Base-by-base conservation (phyloP, 1,284 basidiomycete species). In the Apiotrichum mycotoxinovorans region DNA sequence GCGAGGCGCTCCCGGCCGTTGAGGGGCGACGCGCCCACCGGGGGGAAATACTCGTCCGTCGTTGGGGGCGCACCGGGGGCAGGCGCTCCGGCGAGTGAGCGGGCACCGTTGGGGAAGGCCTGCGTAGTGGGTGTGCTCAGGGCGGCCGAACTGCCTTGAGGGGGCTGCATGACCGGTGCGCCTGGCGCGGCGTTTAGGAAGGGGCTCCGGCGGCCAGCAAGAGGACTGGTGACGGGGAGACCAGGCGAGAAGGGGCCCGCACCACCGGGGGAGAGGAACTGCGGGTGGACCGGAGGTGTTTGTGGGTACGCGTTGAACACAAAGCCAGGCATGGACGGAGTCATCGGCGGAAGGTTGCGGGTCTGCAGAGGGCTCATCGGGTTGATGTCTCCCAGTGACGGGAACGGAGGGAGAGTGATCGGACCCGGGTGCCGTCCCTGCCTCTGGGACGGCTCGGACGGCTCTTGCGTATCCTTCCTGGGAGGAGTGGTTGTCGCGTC, bases 301-400 rank as follows among this genome's bases (percentile, higher is more conserved):
- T 73, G 70, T 2, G 77, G 76, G 46, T 72, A 74, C 9, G 71
- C 71, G 49, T 75, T 72, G 64, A 79, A 77, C 7, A 75, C 72
- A 56, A 77, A 79, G 14, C 76, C 73, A 4, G 77, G 77, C 77
- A 79, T 79, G 4, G 70, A 73, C 9, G 77, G 77, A 4, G 77
- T 79, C 76, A 79, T 77, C 7, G 76, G 72, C 12, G 77, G 74
- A 27, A 79, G 62, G 20, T 67, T 69, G 17, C 76, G 58, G 0
- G 64, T 69, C 33, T 72, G 72, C n/a, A 75, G 50, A 0, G 75
- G 75, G 12, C 67, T 72, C 7, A 74, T 56, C 1, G 71, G 68
- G 54, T 72, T 74, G 15, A 57, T 54, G 27, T 64, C 56, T 27
- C 66, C 63, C 37, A 72, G 52, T 2, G 65, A 54, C 1, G 68